Conservation (phyloP, 2,329 filamentous ascomycete genomes). For the Claviceps sp. region DNA sequence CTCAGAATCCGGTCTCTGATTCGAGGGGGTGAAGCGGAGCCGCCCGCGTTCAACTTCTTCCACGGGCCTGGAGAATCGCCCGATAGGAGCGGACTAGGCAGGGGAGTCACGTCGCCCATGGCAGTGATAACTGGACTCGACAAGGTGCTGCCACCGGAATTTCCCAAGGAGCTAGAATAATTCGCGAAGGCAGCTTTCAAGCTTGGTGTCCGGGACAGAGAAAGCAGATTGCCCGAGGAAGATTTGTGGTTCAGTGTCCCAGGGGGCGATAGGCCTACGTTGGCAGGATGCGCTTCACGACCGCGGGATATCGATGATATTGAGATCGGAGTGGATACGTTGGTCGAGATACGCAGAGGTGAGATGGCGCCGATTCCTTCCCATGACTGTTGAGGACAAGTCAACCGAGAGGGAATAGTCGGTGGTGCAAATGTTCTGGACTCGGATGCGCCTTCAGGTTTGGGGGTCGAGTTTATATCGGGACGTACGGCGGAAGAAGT, state of each 20-base stretch:
- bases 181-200: conserved; percentile 41
- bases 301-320: conserved; percentile 10
- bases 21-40: conserved; percentile 29
- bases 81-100: conserved; percentile 61
- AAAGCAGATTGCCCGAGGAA: conserved; percentile 26
- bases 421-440: conserved; percentile 21
- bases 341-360: conserved; percentile 26
- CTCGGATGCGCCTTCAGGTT: conserved; percentile 13
- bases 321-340: conserved; percentile 12
- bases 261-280: conserved; percentile 18
- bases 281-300: conserved; percentile 23
- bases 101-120: conserved; percentile 65
- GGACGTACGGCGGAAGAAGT: conserved; percentile 6
- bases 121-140: conserved; percentile 60
- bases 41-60: conserved; percentile 36
- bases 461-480: conserved; percentile 7
- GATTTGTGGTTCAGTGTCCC: conserved; percentile 16
- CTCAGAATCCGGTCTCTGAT: conserved; percentile 12
- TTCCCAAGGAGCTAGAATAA: conserved; percentile 35
- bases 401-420: conserved; percentile 15
- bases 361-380: conserved; percentile 9
- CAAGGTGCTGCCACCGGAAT: conserved; percentile 51
- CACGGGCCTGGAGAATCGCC: conserved; percentile 54
- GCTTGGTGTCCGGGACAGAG: conserved; percentile 46
- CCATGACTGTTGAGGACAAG: conserved; percentile 5